phyloP scores from a whole-genome alignment of 441 rosid species.

The Populus trichocarpa region DNA sequence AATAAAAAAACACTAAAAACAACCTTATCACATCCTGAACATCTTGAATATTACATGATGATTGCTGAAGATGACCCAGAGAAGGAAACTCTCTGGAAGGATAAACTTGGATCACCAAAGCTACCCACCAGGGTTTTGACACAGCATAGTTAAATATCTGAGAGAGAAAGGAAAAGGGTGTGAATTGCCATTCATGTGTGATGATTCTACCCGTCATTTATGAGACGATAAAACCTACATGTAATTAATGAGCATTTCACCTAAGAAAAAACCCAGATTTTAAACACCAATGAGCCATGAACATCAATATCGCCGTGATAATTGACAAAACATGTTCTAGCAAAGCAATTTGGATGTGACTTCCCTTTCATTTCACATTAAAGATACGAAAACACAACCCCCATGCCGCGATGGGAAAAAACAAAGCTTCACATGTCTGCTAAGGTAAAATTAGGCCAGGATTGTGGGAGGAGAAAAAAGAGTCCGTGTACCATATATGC shows the following conservation, averaged over 20 bases:
- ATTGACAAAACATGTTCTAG: neutral
- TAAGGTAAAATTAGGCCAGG: neutral
- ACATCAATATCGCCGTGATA: neutral
- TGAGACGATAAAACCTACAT: too few species aligned
- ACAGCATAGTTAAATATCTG: neutral
- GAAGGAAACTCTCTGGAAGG: slow-evolving; percentile 6
- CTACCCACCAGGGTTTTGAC: slow-evolving; percentile 4
- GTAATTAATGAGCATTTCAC: neutral
- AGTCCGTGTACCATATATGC: too few species aligned
- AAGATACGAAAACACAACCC: neutral
- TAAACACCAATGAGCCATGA: too few species aligned
- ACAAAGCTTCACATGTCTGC: neutral
- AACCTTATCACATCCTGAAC: neutral
- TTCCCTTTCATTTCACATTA: neutral
- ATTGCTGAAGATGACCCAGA: neutral
- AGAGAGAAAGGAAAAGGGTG: neutral
- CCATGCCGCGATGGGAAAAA: neutral
- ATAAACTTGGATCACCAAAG: slow-evolving; percentile 10
- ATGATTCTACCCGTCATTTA: too few species aligned
- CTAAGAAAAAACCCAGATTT: neutral
- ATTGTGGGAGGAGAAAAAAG: neutral
- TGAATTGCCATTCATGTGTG: neutral
- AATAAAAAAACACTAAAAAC: too few species aligned
- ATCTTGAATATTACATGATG: too few species aligned
- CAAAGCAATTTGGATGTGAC: neutral